phyloP scores from a whole-genome alignment of 2,329 filamentous ascomycete genomes.

The Bipolaris victoriae region DNA sequence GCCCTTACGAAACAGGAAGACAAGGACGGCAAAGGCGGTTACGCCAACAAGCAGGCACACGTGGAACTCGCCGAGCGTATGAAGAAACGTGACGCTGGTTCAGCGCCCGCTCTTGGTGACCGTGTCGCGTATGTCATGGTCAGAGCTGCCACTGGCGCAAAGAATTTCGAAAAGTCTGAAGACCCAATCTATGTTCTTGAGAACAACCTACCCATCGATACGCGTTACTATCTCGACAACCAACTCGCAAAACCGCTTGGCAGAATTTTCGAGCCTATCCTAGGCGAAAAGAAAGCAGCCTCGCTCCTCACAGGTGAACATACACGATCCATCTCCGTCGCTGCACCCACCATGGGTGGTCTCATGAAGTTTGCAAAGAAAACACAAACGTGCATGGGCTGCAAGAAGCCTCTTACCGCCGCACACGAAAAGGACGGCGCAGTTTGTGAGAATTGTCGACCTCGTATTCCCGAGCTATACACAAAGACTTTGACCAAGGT shows the following conservation, averaged over 20 bases:
- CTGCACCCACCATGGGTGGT: constrained; percentile 87
- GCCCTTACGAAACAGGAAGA: constrained; percentile 75
- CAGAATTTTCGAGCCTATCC: constrained; percentile 96
- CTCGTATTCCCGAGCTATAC: constrained; percentile 89
- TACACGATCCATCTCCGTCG: constrained; percentile 91
- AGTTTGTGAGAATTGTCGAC: constrained; percentile 84
- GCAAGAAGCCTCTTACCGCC: constrained; percentile 89
- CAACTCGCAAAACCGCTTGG: constrained; percentile 93
- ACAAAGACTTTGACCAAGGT: constrained; percentile 87
- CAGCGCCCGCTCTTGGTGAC: constrained; percentile 88
- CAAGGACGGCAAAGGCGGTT: constrained; percentile 54
- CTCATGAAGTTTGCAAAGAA: constrained; percentile 99
- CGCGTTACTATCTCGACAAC: constrained; percentile 98
- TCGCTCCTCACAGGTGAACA: constrained; percentile 90
- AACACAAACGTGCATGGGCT: constrained; percentile 97
- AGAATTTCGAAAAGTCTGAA: constrained; percentile 96
- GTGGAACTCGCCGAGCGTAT: constrained; percentile 94
- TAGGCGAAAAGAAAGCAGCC: constrained; percentile 89
- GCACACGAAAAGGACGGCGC: constrained; percentile 83
- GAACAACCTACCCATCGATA: constrained; percentile 97
- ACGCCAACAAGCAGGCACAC: constrained; percentile 91
- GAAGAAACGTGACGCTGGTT: constrained; percentile 95
- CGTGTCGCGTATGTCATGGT: constrained; percentile 98
- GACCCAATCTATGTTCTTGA: constrained; percentile 97
- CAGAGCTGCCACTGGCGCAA: constrained; percentile 84